Evolutionary conservation across 75 land plant species (phyloP), one percentile per base, ranked within the genome.

Genomic region (Cupressus sempervirens): DNA sequence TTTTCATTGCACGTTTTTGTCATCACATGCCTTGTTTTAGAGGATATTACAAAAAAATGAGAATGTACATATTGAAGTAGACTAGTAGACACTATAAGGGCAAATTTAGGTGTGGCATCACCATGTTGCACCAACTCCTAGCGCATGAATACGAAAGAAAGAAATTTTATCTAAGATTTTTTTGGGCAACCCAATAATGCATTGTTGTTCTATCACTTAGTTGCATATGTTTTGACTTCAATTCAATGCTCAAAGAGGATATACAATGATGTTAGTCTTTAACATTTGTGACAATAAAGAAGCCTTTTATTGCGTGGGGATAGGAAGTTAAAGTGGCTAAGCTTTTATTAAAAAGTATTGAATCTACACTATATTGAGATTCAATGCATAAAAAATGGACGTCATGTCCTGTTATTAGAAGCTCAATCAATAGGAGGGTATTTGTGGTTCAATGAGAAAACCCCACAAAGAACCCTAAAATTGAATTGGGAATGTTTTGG

Each of bases 11-110:
- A 84, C 92, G 92, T 54, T 58, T 93, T 94, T 20, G 91, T 83
- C 50, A 94, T 77, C 8, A 89, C 88, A 16, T 84, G 83, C 9
- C 83, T 68, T 20, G 89, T 73, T 26, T 95, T 88, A 87, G 18
- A 29, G 48, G 96, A 93, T 14, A 86, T 90, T 16, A 93, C 95
- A 85, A 93, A 95, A 89, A 95, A 95, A 95, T 41, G 65, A 93
- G 89, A 83, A 46, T 92, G 88, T 88, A 92, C 82, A 95, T 79
- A 75, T 92, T 88, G 88, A 88, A 91, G 40, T 73, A 83, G 45
- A 85, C 32, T n/a, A n/a, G n/a, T n/a, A n/a, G 40, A 1, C 40
- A 34, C 74, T 74, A 46, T 89, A 83, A 11, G 92, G 83, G 32
- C 85, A 43, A 65, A 93, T 81, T 62, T 89, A 86, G 23, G 83